These are phyloP conservation scores for Teratosphaeria pseudoeucalypti DNA, from an alignment of 2,329 filamentous ascomycete genomes.

Conservation along the genomic window DNA sequence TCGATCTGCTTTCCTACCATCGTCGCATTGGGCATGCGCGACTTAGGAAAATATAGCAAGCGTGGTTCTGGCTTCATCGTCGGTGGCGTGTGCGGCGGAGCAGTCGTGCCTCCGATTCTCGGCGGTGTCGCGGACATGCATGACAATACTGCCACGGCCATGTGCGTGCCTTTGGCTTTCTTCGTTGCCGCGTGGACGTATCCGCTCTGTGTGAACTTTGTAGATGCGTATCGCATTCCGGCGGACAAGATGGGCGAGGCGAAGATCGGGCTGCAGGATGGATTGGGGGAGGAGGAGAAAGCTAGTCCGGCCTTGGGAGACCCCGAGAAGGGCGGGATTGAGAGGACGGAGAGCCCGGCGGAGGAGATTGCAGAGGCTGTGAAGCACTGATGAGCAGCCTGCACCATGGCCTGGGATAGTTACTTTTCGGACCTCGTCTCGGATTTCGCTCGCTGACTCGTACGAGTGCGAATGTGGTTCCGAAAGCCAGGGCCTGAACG, in stretches of 20 bases:
- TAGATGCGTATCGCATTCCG: slow-evolving; percentile 51
- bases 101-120: slow-evolving; percentile 61
- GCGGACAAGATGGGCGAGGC: slow-evolving; percentile 47
- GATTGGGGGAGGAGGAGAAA: slow-evolving; percentile 22
- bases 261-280: slow-evolving; percentile 34
- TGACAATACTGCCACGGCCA: slow-evolving; percentile 49
- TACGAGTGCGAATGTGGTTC: neutral
- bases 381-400: neutral
- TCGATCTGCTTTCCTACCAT: slow-evolving; percentile 75
- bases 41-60: slow-evolving; percentile 66
- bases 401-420: neutral
- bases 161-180: slow-evolving; percentile 54
- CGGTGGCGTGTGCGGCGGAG: slow-evolving; percentile 61
- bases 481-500: neutral
- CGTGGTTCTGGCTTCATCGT: slow-evolving; percentile 65
- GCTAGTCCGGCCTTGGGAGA: slow-evolving; percentile 1
- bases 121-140: slow-evolving; percentile 56
- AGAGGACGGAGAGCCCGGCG: slow-evolving; percentile 1
- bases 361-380: neutral
- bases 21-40: slow-evolving; percentile 67
- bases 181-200: slow-evolving; percentile 39
- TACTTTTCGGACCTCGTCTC: neutral
- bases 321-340: slow-evolving; percentile 10
- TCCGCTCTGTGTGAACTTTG: slow-evolving; percentile 48
- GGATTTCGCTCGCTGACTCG: neutral